Conservation (phyloP, 371 early-diverging fungal genomes). For the Lichtheimia hyalospora region DNA sequence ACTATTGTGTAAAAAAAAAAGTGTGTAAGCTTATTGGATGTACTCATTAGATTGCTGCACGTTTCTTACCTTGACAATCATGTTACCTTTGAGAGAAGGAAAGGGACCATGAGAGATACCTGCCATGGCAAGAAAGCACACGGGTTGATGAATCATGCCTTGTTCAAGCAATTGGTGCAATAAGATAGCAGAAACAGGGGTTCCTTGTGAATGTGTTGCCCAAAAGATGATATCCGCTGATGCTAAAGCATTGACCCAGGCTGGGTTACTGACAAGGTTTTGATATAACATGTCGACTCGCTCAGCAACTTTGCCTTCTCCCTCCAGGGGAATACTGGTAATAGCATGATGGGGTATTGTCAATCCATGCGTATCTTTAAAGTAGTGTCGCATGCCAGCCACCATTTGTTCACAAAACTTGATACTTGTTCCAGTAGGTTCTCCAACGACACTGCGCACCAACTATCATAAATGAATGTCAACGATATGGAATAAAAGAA, state of each 20-base stretch:
- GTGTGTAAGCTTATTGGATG: not conserved
- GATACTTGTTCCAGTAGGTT: slow-evolving; percentile 89
- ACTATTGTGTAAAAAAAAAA: slow-evolving; percentile 44
- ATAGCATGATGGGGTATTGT: slow-evolving; percentile 59
- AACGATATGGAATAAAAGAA: not conserved
- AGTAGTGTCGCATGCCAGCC: slow-evolving; percentile 58
- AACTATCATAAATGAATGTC: slow-evolving; percentile 20
- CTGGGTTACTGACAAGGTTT: slow-evolving; percentile 56
- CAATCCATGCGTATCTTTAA: slow-evolving; percentile 60
- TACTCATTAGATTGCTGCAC: not conserved
- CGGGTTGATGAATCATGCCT: slow-evolving; percentile 76
- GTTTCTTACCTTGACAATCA: slow-evolving; percentile 75
- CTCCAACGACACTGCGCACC: slow-evolving; percentile 81
- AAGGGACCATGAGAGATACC: slow-evolving; percentile 93
- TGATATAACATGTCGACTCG: slow-evolving; percentile 77
- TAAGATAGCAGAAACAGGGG: slow-evolving; percentile 86
- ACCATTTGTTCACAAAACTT: slow-evolving; percentile 90
- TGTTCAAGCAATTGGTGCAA: slow-evolving; percentile 71
- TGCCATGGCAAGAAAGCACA: slow-evolving; percentile 89
- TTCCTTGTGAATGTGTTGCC: slow-evolving; percentile 93
- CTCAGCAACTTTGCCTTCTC: slow-evolving; percentile 88
- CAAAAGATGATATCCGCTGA: slow-evolving; percentile 85
- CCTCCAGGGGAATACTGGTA: slow-evolving; percentile 82
- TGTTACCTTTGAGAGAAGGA: slow-evolving; percentile 76
- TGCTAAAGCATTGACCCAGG: slow-evolving; percentile 55